A percentile compares a stretch with the other conserved stretches of the same genome.
Evolutionary conservation across 1,284 basidiomycete genomes (phyloP).

Genomic region (Ganoderma resinaceum): DNA sequence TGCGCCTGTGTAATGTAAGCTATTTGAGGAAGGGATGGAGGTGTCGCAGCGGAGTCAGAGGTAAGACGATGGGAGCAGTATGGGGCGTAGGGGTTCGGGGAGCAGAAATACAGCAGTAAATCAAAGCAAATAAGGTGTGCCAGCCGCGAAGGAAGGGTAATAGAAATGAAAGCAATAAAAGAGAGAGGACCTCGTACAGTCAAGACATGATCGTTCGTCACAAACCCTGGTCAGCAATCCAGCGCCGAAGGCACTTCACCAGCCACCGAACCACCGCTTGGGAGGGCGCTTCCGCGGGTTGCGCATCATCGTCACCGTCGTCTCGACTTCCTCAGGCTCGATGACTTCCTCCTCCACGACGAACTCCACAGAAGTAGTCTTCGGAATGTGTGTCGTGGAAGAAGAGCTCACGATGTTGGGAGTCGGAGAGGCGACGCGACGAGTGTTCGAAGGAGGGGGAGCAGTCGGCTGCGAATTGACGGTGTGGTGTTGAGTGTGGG

Average conservation of each 20-base stretch:
- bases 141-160: constrained; percentile 32
- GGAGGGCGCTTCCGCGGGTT: constrained; percentile 30
- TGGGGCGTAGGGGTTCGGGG: constrained; percentile 13
- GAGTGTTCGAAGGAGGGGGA: constrained; percentile 80
- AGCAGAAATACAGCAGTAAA: constrained; percentile 33
- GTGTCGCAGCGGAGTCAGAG: constrained; percentile 30
- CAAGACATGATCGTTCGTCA: constrained; percentile 33
- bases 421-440: constrained; percentile 73
- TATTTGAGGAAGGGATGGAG: constrained; percentile 14
- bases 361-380: constrained; percentile 74
- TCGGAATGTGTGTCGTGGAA: constrained; percentile 62
- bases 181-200: constrained; percentile 35
- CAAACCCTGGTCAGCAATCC: constrained; percentile 29
- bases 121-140: constrained; percentile 25
- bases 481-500: constrained; percentile 62
- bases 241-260: constrained; percentile 25
- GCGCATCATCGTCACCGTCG: constrained; percentile 33
- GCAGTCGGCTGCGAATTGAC: constrained; percentile 61
- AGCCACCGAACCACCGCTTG: constrained; percentile 34
- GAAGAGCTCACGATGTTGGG: constrained; percentile 66
- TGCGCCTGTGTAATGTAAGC: constrained; percentile 20
- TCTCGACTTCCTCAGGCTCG: constrained; percentile 39
- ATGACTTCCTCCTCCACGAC: constrained; percentile 57
- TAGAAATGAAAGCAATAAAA: constrained; percentile 36
- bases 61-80: constrained; percentile 25